phyloP scores from a whole-genome alignment of 2,329 filamentous ascomycete species.

The Claviceps purpurea region DNA sequence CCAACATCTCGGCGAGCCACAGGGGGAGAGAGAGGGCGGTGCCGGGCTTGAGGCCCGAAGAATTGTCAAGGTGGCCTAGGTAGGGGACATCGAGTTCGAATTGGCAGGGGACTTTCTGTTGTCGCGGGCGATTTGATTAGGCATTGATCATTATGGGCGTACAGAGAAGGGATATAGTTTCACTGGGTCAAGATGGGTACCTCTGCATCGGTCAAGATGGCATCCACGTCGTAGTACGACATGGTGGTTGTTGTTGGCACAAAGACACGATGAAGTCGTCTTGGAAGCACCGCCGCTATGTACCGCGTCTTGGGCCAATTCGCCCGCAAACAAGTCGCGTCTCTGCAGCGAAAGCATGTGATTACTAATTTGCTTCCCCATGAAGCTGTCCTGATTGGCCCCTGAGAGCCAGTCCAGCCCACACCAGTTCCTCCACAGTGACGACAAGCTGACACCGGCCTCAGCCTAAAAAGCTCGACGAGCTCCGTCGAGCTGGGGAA shows the following conservation, averaged over 20 bases:
- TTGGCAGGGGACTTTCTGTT: slow-evolving; percentile 84
- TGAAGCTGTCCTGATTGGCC: not conserved
- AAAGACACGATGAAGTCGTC: not conserved
- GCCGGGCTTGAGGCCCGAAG: slow-evolving; percentile 62
- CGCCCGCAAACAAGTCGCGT: not conserved
- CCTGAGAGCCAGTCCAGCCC: too few species aligned
- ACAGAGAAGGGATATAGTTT: not conserved
- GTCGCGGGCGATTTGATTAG: too few species aligned
- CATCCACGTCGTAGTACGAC: slow-evolving; percentile 77
- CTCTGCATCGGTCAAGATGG: slow-evolving; percentile 76
- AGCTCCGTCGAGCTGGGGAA: not conserved
- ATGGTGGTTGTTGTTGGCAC: slow-evolving; percentile 18
- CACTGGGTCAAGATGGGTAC: slow-evolving; percentile 23
- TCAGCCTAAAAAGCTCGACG: too few species aligned
- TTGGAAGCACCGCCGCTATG: not conserved
- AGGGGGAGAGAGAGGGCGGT: slow-evolving; percentile 74
- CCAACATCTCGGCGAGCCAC: slow-evolving; percentile 92
- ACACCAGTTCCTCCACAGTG: slow-evolving; percentile 1
- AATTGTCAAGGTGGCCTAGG: slow-evolving; percentile 81
- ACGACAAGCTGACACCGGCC: slow-evolving; percentile 5
- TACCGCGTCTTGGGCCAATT: not conserved
- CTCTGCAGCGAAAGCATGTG: slow-evolving; percentile 2
- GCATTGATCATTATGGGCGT: too few species aligned
- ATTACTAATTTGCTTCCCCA: not conserved
- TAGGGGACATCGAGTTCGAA: slow-evolving; percentile 83